Evolutionary conservation across 73 alveolate genomes (phyloP).

Genomic region (Uronychia binucleata): DNA sequence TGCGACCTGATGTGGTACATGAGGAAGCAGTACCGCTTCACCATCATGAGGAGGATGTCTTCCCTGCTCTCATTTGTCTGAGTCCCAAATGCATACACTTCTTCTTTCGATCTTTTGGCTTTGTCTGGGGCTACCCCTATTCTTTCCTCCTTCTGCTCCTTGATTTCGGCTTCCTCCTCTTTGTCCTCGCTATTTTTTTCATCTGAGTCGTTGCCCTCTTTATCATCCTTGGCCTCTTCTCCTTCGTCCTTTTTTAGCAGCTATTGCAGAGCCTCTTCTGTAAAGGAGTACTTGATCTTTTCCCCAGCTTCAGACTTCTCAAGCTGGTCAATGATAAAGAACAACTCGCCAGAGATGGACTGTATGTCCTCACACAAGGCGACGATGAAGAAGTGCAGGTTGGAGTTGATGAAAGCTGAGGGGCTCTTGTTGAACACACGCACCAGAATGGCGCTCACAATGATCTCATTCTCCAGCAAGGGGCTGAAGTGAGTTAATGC

Average conservation of each 20-base stretch:
- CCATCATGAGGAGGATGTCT: neutral
- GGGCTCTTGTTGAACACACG: constrained; percentile 38
- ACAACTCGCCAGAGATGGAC: constrained; percentile 10
- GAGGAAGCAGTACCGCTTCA: neutral
- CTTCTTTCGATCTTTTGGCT: neutral
- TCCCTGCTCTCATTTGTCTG: neutral
- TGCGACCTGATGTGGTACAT: constrained; percentile 1
- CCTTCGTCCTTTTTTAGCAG: neutral
- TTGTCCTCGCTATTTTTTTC: no score
- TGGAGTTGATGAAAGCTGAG: constrained; percentile 25
- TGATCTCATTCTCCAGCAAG: constrained; percentile 19
- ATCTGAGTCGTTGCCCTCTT: no score
- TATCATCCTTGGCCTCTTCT: constrained; percentile 8
- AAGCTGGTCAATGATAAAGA: constrained; percentile 4
- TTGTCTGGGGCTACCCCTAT: no score
- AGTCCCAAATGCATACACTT: neutral
- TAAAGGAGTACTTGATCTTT: neutral
- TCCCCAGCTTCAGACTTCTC: neutral
- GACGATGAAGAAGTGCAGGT: constrained; percentile 26
- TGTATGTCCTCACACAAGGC: constrained; percentile 14
- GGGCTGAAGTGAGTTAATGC: constrained; percentile 15
- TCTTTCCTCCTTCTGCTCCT: no score
- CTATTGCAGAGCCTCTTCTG: neutral
- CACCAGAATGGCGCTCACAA: constrained; percentile 17
- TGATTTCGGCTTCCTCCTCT: no score